Conservation (phyloP, 148 eudicot species). For the Hydrangea macrophylla region DNA sequence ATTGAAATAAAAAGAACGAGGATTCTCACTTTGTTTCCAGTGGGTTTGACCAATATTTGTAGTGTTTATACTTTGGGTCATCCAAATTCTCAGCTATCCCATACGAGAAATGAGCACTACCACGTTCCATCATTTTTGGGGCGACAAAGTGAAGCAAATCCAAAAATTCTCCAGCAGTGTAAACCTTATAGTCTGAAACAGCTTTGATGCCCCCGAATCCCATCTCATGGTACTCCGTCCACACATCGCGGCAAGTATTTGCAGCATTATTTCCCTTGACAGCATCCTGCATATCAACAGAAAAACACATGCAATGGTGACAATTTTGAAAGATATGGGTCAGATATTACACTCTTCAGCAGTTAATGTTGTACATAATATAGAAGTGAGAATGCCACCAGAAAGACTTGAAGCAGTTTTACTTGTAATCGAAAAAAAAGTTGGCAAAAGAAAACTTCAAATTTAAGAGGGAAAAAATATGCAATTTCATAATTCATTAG, state of each 20-base stretch:
- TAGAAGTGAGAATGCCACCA: not conserved
- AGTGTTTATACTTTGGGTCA: conserved; percentile 78
- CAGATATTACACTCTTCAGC: not conserved
- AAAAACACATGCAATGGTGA: conserved; percentile 3
- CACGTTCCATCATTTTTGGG: conserved; percentile 93
- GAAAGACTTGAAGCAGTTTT: not conserved
- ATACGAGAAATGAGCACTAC: conserved; percentile 75
- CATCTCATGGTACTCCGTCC: conserved; percentile 99
- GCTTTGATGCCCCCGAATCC: conserved; percentile 85
- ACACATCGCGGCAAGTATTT: conserved; percentile 78
- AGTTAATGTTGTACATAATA: not conserved
- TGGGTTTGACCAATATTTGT: conserved; percentile 96
- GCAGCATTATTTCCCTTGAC: conserved; percentile 69
- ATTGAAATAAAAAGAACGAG: not conserved
- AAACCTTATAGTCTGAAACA: conserved; percentile 72
- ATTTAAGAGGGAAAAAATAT: not conserved
- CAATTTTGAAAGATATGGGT: not conserved
- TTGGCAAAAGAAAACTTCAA: not conserved
- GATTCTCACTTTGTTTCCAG: conserved; percentile 72
- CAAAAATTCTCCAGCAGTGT: conserved; percentile 66
- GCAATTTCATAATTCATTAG: not conserved
- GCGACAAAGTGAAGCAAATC: conserved; percentile 86
- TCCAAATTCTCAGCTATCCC: conserved; percentile 90
- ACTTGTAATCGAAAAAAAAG: not conserved
- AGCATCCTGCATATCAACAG: conserved; percentile 54